Conservation (phyloP, 140 eudicot species). For the Cichorium intybus region DNA sequence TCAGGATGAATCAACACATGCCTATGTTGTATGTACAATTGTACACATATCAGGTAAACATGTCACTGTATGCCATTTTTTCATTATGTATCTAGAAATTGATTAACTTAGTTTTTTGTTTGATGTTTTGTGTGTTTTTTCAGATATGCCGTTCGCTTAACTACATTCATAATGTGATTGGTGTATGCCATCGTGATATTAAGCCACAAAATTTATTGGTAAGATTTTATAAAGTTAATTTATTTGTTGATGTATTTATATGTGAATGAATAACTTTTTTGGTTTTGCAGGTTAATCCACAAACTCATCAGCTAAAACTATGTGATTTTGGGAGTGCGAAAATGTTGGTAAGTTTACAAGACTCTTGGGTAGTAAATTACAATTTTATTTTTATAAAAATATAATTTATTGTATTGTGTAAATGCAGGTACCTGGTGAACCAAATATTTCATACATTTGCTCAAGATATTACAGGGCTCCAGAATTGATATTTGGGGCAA, state of each 20-base stretch:
- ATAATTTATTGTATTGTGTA: not conserved
- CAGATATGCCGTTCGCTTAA: constrained; percentile 94
- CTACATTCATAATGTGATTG: constrained; percentile 84
- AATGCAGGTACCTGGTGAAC: constrained; percentile 91
- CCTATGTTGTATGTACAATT: constrained; percentile 77
- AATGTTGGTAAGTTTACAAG: constrained; percentile 66
- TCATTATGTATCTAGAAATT: not conserved
- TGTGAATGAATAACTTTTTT: not conserved
- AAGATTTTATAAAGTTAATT: constrained; percentile 23
- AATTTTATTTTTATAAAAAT: too few relatives aligned
- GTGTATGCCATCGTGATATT: constrained; percentile 96
- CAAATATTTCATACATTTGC: constrained; percentile 92
- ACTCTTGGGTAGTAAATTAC: not conserved
- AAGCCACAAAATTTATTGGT: constrained; percentile 96
- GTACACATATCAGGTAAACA: constrained; percentile 74
- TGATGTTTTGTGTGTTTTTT: not conserved
- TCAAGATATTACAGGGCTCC: constrained; percentile 98
- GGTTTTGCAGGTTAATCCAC: constrained; percentile 80
- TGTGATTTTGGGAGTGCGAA: constrained; percentile 99
- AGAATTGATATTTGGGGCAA: constrained; percentile 92
- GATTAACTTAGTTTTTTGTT: not conserved
- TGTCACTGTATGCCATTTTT: not conserved
- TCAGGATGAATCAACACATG: constrained; percentile 65
- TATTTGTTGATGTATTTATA: too few relatives aligned
- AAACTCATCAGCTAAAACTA: constrained; percentile 89